Conservation (phyloP, 2,329 filamentous ascomycete species). For the Pseudopithomyces maydicus region DNA sequence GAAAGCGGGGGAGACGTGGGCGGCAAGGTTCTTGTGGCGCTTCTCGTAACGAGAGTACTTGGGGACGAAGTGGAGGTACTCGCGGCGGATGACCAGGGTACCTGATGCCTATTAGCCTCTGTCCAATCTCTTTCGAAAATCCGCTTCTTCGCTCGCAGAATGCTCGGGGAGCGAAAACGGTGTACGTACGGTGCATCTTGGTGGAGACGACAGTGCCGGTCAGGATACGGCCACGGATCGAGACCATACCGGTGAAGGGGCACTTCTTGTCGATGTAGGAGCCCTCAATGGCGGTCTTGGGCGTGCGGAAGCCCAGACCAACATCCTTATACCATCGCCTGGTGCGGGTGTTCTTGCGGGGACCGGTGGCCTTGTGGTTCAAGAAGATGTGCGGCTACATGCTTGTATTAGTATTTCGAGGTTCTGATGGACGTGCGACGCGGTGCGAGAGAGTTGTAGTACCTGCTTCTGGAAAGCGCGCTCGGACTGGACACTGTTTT, state of each 20-base stretch:
- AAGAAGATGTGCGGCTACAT: constrained; percentile 98
- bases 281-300: constrained; percentile 98
- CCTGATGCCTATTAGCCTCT: constrained; percentile 30
- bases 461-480: constrained; percentile 93
- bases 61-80: constrained; percentile 99
- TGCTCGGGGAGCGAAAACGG: not conserved
- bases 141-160: not conserved
- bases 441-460: constrained; percentile 24
- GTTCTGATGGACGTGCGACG: constrained; percentile 11
- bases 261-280: constrained; percentile 99
- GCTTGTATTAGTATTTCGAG: constrained; percentile 36
- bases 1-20: constrained; percentile 99
- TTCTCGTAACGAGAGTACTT: constrained; percentile 99
- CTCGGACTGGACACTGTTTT: constrained; percentile 97
- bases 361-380: constrained; percentile 89
- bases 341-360: constrained; percentile 47
- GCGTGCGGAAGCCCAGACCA: constrained; percentile 98
- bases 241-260: constrained; percentile 98
- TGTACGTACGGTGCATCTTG: constrained; percentile 91
- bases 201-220: constrained; percentile 99
- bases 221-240: constrained; percentile 99
- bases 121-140: constrained; percentile 14
- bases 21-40: constrained; percentile 99
- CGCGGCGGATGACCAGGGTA: constrained; percentile 97
- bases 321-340: constrained; percentile 99